Conservation (phyloP, 768 basidiomycete species). For the Pleurotus tuoliensis region DNA sequence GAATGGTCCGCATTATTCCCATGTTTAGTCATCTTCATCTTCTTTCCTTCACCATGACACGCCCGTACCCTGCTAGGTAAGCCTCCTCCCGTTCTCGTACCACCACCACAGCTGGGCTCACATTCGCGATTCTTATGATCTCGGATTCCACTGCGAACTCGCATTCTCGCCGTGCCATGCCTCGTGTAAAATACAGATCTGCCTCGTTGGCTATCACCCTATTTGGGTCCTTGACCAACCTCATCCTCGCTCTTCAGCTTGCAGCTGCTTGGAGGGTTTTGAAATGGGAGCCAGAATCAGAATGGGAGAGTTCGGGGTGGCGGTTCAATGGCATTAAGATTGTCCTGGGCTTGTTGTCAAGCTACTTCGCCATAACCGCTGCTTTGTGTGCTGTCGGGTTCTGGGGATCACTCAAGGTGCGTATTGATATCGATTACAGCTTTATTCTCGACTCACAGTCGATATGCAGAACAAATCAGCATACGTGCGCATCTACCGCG, state of each 20-base stretch:
- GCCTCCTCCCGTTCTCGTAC: not conserved
- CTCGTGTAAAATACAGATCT: constrained; percentile 20
- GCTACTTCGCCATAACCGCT: constrained; percentile 65
- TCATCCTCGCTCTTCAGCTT: constrained; percentile 32
- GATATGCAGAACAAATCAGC: constrained; percentile 51
- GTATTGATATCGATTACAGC: constrained; percentile 13
- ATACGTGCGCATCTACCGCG: constrained; percentile 76
- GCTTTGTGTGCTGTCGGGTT: constrained; percentile 64
- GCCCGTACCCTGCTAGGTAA: constrained; percentile 10
- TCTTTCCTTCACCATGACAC: constrained; percentile 12
- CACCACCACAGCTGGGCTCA: not conserved
- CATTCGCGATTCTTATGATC: not conserved
- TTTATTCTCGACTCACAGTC: constrained; percentile 4
- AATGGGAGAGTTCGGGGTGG: constrained; percentile 39
- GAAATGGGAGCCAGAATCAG: constrained; percentile 44
- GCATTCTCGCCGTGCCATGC: constrained; percentile 7
- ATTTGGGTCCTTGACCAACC: constrained; percentile 30
- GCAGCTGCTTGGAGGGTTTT: constrained; percentile 31
- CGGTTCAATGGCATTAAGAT: constrained; percentile 41
- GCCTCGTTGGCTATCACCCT: constrained; percentile 36
- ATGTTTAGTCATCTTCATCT: constrained; percentile 9
- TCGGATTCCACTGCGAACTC: not conserved
- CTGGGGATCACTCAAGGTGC: constrained; percentile 64
- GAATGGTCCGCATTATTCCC: constrained; percentile 4
- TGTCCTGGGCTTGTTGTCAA: constrained; percentile 58